These are phyloP conservation scores for Salix suchowensis DNA, from an alignment of 345 rosid species.

Conservation along the genomic window DNA sequence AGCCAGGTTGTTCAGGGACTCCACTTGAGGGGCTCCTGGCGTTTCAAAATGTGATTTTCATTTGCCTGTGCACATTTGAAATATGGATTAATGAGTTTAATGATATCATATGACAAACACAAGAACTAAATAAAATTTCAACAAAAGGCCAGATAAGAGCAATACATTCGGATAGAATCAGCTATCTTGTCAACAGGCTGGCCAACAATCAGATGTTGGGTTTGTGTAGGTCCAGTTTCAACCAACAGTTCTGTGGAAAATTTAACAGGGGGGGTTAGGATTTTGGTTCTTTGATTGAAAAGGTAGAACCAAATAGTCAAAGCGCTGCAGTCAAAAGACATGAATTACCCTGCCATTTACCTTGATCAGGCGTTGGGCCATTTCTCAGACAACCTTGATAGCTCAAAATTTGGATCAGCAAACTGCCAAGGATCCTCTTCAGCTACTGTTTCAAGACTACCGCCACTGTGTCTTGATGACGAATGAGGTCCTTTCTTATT, in stretches of 20 bases:
- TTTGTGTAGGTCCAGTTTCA: conserved; percentile 80
- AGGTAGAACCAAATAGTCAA: conserved; percentile 1
- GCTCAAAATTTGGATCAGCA: conserved; percentile 43
- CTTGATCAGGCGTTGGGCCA: conserved; percentile 47
- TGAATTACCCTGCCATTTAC: conserved; percentile 25
- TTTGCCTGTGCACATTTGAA: conserved; percentile 44
- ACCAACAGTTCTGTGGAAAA: conserved; percentile 46
- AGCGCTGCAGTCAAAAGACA: not conserved
- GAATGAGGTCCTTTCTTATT: conserved; percentile 49
- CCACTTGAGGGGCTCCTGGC: conserved; percentile 63
- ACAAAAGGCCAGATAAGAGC: not conserved
- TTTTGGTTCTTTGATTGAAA: not conserved
- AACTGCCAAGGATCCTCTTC: conserved; percentile 49
- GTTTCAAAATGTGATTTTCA: conserved; percentile 76
- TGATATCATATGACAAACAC: not conserved
- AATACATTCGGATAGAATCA: conserved; percentile 59
- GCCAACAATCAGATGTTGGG: conserved; percentile 37
- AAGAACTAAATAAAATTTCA: not conserved
- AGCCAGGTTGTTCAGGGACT: conserved; percentile 62
- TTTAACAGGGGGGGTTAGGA: not conserved
- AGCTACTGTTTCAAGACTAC: conserved; percentile 63
- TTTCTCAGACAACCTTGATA: conserved; percentile 48
- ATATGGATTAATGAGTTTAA: not conserved
- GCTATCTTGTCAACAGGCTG: conserved; percentile 58
- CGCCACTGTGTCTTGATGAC: conserved; percentile 52